phyloP scores from a whole-genome alignment of 129 eudicot species.

The Glebionis coronaria region DNA sequence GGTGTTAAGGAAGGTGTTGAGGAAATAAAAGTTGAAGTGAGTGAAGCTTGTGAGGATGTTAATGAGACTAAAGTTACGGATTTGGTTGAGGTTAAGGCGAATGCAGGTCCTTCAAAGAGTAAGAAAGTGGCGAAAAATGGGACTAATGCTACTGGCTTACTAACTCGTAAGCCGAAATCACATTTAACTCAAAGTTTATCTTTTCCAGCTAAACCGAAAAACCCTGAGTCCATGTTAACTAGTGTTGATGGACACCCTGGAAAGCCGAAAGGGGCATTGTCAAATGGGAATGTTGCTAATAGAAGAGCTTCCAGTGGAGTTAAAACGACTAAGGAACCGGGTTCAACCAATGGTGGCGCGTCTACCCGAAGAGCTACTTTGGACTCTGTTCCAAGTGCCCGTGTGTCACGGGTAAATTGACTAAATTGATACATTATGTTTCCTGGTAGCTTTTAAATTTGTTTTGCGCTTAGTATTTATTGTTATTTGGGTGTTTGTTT shows the following conservation, averaged over 20 bases:
- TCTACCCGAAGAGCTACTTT: slow-evolving; percentile 37
- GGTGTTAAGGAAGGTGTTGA: slow-evolving; percentile 34
- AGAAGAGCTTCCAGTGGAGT: slow-evolving; percentile 45
- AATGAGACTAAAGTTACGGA: slow-evolving; percentile 29
- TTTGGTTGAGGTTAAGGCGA: slow-evolving; percentile 23
- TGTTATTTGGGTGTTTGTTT: slow-evolving; percentile 26
- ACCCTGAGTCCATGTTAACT: slow-evolving; percentile 39
- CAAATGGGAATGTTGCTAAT: slow-evolving; percentile 34
- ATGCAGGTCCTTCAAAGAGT: slow-evolving; percentile 39
- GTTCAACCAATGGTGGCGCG: slow-evolving; percentile 13
- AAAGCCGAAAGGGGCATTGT: slow-evolving; percentile 37
- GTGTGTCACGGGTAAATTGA: slow-evolving; percentile 43
- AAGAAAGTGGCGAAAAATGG: slow-evolving; percentile 36
- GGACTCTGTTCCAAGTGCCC: slow-evolving; percentile 35
- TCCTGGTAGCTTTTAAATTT: slow-evolving; percentile 5
- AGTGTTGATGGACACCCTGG: slow-evolving; percentile 60
- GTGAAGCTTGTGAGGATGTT: slow-evolving; percentile 37
- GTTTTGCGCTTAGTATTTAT: neutral
- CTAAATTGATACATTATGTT: neutral
- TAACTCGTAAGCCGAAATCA: slow-evolving; percentile 39
- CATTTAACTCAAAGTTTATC: slow-evolving; percentile 62
- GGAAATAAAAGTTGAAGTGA: slow-evolving; percentile 29
- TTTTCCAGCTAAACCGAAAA: slow-evolving; percentile 54
- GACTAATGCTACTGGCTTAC: slow-evolving; percentile 29
- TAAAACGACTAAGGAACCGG: slow-evolving; percentile 44